A percentile compares a stretch with the other conserved stretches of the same genome.
phyloP scores from a whole-genome alignment of 352 stramenopile species.

The Pythium phragmiticola region DNA sequence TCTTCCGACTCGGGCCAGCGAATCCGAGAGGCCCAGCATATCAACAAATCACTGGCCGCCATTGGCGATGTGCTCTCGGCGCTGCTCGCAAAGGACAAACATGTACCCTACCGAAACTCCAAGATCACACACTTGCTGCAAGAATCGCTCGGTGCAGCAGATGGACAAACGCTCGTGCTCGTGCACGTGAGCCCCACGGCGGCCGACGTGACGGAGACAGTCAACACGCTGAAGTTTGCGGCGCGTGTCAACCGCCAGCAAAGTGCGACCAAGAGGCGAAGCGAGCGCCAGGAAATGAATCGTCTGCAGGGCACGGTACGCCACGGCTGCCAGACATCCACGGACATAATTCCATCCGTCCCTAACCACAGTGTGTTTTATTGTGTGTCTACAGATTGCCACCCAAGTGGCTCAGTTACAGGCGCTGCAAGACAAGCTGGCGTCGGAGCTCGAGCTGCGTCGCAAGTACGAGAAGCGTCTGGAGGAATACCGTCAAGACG shows the following conservation, averaged over 20 bases:
- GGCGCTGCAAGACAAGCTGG: conserved; percentile 65
- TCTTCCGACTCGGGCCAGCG: conserved; percentile 25
- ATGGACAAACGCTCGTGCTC: conserved; percentile 53
- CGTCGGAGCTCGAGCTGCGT: conserved; percentile 56
- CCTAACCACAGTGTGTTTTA: too few species aligned
- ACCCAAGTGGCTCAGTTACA: conserved; percentile 67
- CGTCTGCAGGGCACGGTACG: conserved; percentile 64
- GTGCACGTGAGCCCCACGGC: conserved; percentile 60
- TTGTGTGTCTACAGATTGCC: conserved; percentile 35
- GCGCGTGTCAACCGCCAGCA: conserved; percentile 51
- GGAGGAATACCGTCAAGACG: conserved; percentile 71
- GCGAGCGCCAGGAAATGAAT: conserved; percentile 58
- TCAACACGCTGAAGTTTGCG: conserved; percentile 82
- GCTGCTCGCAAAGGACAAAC: conserved; percentile 72
- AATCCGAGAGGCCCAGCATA: conserved; percentile 70
- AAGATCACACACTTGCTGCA: conserved; percentile 87
- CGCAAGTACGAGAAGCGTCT: conserved; percentile 78
- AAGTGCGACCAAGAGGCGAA: conserved; percentile 36
- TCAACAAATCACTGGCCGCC: conserved; percentile 80
- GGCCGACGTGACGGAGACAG: conserved; percentile 58
- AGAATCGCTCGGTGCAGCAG: conserved; percentile 50
- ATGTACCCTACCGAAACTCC: conserved; percentile 82
- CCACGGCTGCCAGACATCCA: not conserved
- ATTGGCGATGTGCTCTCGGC: conserved; percentile 71
- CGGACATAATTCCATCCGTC: too few species aligned